Evolutionary conservation across 768 basidiomycete species (phyloP).

Genomic region (Multifurca ochricompacta): DNA sequence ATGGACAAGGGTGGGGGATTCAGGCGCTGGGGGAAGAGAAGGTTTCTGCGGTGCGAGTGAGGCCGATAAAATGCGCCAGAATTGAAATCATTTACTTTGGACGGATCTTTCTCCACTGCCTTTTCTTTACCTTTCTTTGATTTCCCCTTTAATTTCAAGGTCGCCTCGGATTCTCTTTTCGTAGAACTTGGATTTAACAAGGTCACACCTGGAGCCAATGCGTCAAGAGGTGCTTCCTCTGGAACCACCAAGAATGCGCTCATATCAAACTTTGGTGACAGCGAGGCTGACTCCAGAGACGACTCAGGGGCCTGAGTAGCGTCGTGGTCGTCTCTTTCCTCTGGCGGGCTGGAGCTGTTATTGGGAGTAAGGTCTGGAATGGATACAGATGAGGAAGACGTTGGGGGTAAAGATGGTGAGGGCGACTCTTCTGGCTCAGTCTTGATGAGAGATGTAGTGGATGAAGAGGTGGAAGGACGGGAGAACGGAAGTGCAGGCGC

Average conservation of each 20-base stretch:
- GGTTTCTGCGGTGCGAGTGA: slow-evolving; percentile 2
- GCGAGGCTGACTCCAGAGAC: slow-evolving; percentile 4
- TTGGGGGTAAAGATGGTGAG: slow-evolving; percentile 15
- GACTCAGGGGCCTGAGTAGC: not conserved
- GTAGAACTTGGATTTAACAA: slow-evolving; percentile 5
- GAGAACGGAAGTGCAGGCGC: slow-evolving; percentile 3
- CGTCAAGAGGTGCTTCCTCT: slow-evolving; percentile 20
- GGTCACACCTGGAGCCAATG: slow-evolving; percentile 20
- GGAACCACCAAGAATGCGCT: slow-evolving; percentile 19
- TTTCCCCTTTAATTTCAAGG: slow-evolving; percentile 13
- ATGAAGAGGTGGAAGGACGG: slow-evolving; percentile 16
- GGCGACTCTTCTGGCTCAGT: slow-evolving; percentile 15
- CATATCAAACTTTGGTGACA: slow-evolving; percentile 14
- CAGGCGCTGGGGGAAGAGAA: slow-evolving; percentile 14
- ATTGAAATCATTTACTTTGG: slow-evolving; percentile 1
- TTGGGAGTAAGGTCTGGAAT: slow-evolving; percentile 22
- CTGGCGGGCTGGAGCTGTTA: slow-evolving; percentile 22
- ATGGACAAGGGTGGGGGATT: slow-evolving; percentile 19
- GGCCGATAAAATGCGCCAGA: not conserved
- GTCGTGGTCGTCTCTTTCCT: slow-evolving; percentile 13
- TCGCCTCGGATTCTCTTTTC: not conserved
- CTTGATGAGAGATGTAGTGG: slow-evolving; percentile 8
- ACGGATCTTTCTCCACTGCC: not conserved
- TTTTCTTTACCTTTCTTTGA: slow-evolving; percentile 20
- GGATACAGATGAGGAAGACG: slow-evolving; percentile 18